Conservation (phyloP, 2,329 filamentous ascomycete genomes). For the Aureobasidium sp. region DNA sequence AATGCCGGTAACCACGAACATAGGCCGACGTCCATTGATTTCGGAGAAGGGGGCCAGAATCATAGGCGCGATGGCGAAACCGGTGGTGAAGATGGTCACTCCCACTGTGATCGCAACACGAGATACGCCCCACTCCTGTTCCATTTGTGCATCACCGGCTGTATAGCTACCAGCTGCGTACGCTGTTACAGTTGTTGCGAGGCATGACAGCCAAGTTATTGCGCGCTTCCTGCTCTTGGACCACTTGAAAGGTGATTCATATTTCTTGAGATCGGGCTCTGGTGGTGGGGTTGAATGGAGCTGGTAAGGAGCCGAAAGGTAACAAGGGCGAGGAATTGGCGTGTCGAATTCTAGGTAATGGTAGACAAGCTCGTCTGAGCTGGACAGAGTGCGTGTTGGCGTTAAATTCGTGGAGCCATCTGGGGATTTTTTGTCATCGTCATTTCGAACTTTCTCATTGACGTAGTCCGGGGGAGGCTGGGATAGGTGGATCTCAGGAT, state of each 20-base stretch:
- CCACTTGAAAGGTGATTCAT: constrained; percentile 65
- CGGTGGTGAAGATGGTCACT: no score
- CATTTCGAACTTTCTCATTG: constrained; percentile 1
- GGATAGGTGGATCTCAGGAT: constrained; percentile 7
- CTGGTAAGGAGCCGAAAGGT: constrained; percentile 24
- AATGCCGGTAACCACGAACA: no score
- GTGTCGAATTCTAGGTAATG: constrained; percentile 57
- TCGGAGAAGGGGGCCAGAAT: no score
- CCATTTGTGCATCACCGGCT: constrained; percentile 58
- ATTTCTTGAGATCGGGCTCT: constrained; percentile 57
- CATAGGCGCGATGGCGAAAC: no score
- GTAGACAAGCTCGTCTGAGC: constrained; percentile 36
- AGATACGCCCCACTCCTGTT: constrained; percentile 55
- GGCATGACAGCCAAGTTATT: constrained; percentile 64
- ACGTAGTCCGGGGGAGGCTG: background rate
- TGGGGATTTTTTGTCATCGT: constrained; percentile 20
- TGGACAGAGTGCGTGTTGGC: background rate
- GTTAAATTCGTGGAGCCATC: background rate
- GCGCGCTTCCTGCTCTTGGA: constrained; percentile 57
- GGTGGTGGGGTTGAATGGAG: constrained; percentile 36
- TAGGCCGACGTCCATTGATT: no score
- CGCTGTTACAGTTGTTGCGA: constrained; percentile 67
- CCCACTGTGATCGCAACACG: constrained; percentile 53
- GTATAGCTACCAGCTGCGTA: constrained; percentile 77
- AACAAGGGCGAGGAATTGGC: constrained; percentile 40